Conservation (phyloP, 257 asterid genomes). For the Coffea eugenioides region DNA sequence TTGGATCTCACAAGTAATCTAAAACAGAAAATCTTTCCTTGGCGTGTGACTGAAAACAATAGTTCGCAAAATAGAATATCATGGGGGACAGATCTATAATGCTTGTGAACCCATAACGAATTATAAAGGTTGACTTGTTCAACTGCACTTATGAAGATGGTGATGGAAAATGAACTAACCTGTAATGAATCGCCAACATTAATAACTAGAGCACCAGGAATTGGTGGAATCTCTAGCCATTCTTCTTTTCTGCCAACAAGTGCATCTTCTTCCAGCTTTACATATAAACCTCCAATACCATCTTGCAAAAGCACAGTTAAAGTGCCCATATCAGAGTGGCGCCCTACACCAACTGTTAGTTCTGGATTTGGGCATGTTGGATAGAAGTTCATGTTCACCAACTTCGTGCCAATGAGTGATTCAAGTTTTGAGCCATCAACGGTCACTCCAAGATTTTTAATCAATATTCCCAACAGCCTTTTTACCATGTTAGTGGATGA, state of each 20-base stretch:
- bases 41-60: too few relatives aligned
- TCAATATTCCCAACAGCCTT: conserved; percentile 24
- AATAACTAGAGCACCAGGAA: conserved; percentile 35
- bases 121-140: too few relatives aligned
- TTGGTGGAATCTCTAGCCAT: conserved; percentile 42
- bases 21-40: too few relatives aligned
- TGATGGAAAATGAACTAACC: conserved; percentile 6
- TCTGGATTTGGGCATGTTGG: conserved; percentile 41
- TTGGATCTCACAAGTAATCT: too few relatives aligned
- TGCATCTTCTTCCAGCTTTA: conserved; percentile 28
- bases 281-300: conserved; percentile 45
- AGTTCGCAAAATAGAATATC: too few relatives aligned
- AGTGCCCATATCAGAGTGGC: conserved; percentile 45
- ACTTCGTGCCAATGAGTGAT: conserved; percentile 23
- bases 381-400: conserved; percentile 41
- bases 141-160: too few relatives aligned
- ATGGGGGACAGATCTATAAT: too few relatives aligned
- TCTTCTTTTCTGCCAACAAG: conserved; percentile 13
- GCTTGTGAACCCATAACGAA: too few relatives aligned
- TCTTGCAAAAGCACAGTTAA: conserved; percentile 38
- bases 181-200: conserved; percentile 42
- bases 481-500: conserved; percentile 28
- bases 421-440: conserved; percentile 24
- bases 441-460: conserved; percentile 23
- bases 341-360: conserved; percentile 37